Evolutionary conservation across 495 filamentous ascomycete genomes (phyloP).

Genomic region (Tuber indicum): DNA sequence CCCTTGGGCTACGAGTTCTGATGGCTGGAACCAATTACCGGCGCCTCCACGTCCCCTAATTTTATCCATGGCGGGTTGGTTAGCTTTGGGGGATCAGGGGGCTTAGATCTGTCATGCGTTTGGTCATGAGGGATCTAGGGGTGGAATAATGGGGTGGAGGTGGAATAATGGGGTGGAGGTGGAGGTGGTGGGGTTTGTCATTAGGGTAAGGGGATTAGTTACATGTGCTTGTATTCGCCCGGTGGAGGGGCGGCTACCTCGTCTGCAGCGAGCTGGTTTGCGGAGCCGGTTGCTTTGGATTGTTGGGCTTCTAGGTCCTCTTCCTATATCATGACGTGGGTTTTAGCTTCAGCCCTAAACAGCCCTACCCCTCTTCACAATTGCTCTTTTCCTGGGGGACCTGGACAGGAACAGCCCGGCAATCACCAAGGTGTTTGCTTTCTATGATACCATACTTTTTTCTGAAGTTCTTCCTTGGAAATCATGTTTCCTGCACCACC

Average conservation of each 20-base stretch:
- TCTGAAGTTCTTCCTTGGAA: slow-evolving; percentile 34
- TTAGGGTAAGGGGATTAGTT: slow-evolving; percentile 10
- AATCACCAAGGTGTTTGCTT: not conserved
- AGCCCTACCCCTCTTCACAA: not conserved
- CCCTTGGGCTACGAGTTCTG: slow-evolving; percentile 24
- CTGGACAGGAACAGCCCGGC: not conserved
- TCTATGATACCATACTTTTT: slow-evolving; percentile 30
- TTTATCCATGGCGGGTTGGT: slow-evolving; percentile 16
- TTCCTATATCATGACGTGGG: slow-evolving; percentile 18
- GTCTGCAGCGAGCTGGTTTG: slow-evolving; percentile 25
- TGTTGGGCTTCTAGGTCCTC: slow-evolving; percentile 39
- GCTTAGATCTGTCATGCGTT: slow-evolving; percentile 6
- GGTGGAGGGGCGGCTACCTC: slow-evolving; percentile 20
- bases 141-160: not conserved
- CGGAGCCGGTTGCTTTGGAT: slow-evolving; percentile 10
- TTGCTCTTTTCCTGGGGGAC: not conserved
- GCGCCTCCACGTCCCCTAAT: slow-evolving; percentile 39
- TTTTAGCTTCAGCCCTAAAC: slow-evolving; percentile 19
- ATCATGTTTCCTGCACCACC: slow-evolving; percentile 41
- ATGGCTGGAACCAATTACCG: slow-evolving; percentile 39
- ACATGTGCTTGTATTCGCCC: slow-evolving; percentile 40
- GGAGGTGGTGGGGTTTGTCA: not conserved
- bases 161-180: not conserved
- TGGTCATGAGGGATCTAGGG: not conserved
- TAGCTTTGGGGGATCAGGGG: slow-evolving; percentile 6